These are phyloP conservation scores for Jackrogersella minutella DNA, from an alignment of 495 filamentous ascomycete genomes.

Conservation along the genomic window DNA sequence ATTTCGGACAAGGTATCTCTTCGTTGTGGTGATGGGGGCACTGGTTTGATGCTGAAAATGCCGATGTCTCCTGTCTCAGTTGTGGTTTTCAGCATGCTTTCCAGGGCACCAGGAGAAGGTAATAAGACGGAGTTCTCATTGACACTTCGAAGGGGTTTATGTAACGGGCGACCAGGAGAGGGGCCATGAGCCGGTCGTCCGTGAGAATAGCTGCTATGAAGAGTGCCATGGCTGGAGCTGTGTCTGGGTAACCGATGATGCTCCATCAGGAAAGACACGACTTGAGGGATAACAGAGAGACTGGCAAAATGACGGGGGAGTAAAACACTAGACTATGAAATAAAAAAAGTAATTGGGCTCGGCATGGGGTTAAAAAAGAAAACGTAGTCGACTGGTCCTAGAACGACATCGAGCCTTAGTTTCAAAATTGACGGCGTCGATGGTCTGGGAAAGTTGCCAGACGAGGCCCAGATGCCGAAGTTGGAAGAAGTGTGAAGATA, in stretches of 20 bases:
- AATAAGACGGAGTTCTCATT: conserved; percentile 50
- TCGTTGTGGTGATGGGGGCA: conserved; percentile 49
- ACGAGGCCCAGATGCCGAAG: conserved; percentile 19
- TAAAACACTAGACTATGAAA: conserved; percentile 38
- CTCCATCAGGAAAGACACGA: conserved; percentile 45
- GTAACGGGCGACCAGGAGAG: conserved; percentile 38
- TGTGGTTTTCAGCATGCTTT: conserved; percentile 73
- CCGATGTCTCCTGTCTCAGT: conserved; percentile 76
- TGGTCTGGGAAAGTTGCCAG: conserved; percentile 23
- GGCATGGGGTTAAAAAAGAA: conserved; percentile 30
- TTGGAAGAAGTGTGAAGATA: conserved; percentile 6
- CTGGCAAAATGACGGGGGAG: conserved; percentile 1
- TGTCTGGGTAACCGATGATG: conserved; percentile 46
- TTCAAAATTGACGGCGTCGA: conserved; percentile 13
- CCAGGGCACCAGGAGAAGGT: conserved; percentile 54
- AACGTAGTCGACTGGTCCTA: conserved; percentile 22
- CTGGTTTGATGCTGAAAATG: conserved; percentile 63
- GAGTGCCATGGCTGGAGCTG: conserved; percentile 54
- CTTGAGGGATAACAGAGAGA: conserved; percentile 1
- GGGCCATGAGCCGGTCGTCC: conserved; percentile 20
- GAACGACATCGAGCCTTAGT: conserved; percentile 24
- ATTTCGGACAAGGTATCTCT: conserved; percentile 33
- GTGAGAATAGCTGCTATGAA: conserved; percentile 48
- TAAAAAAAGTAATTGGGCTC: conserved; percentile 38
- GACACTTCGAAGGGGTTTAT: conserved; percentile 49